Percentiles rank a stretch among this genome's conserved stretches.
Evolutionary conservation across 108 stramenopile species (phyloP).

Genomic region (Pseudonitzschia multistriata): DNA sequence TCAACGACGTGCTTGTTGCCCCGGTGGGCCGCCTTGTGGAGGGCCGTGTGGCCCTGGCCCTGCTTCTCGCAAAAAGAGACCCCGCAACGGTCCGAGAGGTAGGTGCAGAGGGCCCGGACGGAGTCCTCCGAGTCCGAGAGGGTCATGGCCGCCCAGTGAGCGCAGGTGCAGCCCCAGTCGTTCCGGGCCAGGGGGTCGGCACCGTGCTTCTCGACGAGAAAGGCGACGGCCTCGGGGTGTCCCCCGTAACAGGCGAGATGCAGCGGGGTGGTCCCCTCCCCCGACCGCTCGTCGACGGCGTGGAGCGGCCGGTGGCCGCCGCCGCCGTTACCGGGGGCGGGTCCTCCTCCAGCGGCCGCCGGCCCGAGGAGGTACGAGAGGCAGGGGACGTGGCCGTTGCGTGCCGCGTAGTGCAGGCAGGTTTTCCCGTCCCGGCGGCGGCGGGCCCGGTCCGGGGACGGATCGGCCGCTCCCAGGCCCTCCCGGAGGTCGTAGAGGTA

Average conservation of each 20-base stretch:
- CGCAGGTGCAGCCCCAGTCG: constrained; percentile 67
- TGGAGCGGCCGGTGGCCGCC: background rate
- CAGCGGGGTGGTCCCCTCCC: constrained; percentile 84
- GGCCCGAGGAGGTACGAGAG: constrained; percentile 28
- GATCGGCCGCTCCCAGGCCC: background rate
- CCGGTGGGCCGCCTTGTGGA: constrained; percentile 82
- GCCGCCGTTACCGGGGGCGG: background rate
- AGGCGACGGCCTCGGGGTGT: constrained; percentile 50
- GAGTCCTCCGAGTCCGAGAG: constrained; percentile 34
- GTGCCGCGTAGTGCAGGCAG: constrained; percentile 77
- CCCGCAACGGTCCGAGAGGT: constrained; percentile 38
- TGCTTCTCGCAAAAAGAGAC: constrained; percentile 54
- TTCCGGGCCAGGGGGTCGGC: constrained; percentile 32
- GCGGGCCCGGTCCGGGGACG: constrained; percentile 36
- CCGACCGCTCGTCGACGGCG: constrained; percentile 41
- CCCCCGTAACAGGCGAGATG: constrained; percentile 85
- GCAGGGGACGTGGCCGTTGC: constrained; percentile 67
- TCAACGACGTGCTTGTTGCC: constrained; percentile 55
- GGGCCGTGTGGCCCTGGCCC: constrained; percentile 69
- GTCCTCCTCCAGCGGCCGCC: background rate
- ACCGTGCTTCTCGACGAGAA: constrained; percentile 41
- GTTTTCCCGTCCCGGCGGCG: constrained; percentile 90
- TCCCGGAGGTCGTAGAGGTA: constrained; percentile 43
- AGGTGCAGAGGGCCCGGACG: constrained; percentile 48
- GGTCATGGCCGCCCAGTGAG: constrained; percentile 82